Percentiles rank a stretch among this genome's conserved stretches.
phyloP scores from a whole-genome alignment of 495 filamentous ascomycete species.

The Penicillium bovifimosum region DNA sequence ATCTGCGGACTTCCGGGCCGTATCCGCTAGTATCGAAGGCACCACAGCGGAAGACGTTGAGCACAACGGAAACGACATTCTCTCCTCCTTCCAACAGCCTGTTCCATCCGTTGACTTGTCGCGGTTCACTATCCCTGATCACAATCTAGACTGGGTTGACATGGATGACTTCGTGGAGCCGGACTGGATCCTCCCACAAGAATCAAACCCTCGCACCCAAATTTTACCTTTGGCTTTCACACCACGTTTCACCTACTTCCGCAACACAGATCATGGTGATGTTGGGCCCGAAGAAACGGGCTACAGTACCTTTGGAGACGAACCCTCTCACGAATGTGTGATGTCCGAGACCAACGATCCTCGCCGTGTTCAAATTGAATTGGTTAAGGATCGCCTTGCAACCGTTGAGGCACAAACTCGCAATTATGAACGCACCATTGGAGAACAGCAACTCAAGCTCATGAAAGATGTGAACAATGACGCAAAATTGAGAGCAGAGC shows the following conservation, averaged over 20 bases:
- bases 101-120: constrained; percentile 64
- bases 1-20: constrained; percentile 85
- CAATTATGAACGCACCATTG: constrained; percentile 60
- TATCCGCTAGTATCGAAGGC: constrained; percentile 83
- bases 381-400: constrained; percentile 74
- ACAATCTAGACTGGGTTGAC: constrained; percentile 92
- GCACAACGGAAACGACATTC: constrained; percentile 50
- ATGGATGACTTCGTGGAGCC: constrained; percentile 99
- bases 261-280: constrained; percentile 86
- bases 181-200: constrained; percentile 89
- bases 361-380: constrained; percentile 76
- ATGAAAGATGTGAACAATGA: constrained; percentile 51
- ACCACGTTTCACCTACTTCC: constrained; percentile 92
- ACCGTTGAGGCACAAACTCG: constrained; percentile 72
- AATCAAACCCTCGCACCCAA: constrained; percentile 85
- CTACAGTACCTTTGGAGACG: constrained; percentile 82
- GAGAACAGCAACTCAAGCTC: constrained; percentile 59
- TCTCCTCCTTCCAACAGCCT: constrained; percentile 53
- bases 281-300: constrained; percentile 63
- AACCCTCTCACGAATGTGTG: constrained; percentile 87
- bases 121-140: constrained; percentile 88
- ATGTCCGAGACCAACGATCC: constrained; percentile 94
- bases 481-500: constrained; percentile 50
- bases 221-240: constrained; percentile 89
- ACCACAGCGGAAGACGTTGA: constrained; percentile 69